Evolutionary conservation across 768 basidiomycete species (phyloP).

Genomic region (Suillus variegatus): DNA sequence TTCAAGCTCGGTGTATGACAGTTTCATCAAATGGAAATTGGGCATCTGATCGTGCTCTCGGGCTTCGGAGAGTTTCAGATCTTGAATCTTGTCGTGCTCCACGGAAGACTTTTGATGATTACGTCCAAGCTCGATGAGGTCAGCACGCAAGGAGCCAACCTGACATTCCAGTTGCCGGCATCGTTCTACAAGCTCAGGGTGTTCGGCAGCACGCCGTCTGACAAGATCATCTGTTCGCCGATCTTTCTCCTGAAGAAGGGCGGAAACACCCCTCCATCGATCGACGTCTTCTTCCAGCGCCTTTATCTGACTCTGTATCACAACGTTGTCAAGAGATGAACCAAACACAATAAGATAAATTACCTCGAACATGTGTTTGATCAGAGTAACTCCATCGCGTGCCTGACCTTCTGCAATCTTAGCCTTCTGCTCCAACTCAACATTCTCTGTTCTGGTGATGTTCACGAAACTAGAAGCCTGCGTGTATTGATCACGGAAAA

Average conservation of each 20-base stretch:
- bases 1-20: background rate
- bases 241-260: slow-evolving; percentile 59
- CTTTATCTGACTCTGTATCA: slow-evolving; percentile 37
- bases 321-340: background rate
- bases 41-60: slow-evolving; percentile 12
- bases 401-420: slow-evolving; percentile 57
- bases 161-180: slow-evolving; percentile 34
- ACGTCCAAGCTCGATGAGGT: slow-evolving; percentile 18
- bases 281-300: slow-evolving; percentile 48
- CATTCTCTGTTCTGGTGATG: slow-evolving; percentile 50
- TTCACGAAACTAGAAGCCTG: slow-evolving; percentile 52
- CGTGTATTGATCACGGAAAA: slow-evolving; percentile 56
- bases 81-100: slow-evolving; percentile 23
- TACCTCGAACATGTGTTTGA: slow-evolving; percentile 51
- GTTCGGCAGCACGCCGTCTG: slow-evolving; percentile 56
- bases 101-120: slow-evolving; percentile 18
- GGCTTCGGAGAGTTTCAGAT: slow-evolving; percentile 15
- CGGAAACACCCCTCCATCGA: slow-evolving; percentile 47
- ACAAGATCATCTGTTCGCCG: slow-evolving; percentile 61
- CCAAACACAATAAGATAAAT: background rate
- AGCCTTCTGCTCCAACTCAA: slow-evolving; percentile 46
- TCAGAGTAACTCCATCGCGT: slow-evolving; percentile 50
- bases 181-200: slow-evolving; percentile 48
- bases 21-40: background rate
- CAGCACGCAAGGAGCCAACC: slow-evolving; percentile 24